Percentiles rank a stretch among this genome's conserved stretches.
These are phyloP conservation scores for Phytophthora kernoviae DNA, from an alignment of 352 stramenopile genomes.

Conservation along the genomic window DNA sequence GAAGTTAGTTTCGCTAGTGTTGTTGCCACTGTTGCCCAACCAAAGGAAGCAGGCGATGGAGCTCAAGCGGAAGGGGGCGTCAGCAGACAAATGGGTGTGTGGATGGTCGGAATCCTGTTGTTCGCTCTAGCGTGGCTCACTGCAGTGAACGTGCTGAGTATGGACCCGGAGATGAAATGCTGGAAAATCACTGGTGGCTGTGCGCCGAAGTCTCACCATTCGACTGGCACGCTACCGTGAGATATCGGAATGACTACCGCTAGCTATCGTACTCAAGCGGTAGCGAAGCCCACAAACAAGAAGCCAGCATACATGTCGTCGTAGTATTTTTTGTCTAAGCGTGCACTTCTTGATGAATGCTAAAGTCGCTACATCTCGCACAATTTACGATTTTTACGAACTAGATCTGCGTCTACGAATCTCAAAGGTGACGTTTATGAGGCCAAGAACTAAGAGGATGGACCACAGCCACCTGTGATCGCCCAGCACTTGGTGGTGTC, in stretches of 20 bases:
- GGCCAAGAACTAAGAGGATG: neutral
- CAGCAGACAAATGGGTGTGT: slow-evolving; percentile 40
- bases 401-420: too few species aligned
- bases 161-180: slow-evolving; percentile 64
- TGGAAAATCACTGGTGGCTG: slow-evolving; percentile 69
- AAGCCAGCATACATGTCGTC: too few species aligned
- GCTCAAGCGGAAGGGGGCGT: slow-evolving; percentile 42
- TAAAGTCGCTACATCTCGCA: too few species aligned
- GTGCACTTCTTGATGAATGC: too few species aligned
- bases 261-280: too few species aligned
- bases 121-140: slow-evolving; percentile 48
- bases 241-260: too few species aligned
- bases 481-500: slow-evolving; percentile 51
- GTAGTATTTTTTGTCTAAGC: too few species aligned
- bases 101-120: slow-evolving; percentile 44
- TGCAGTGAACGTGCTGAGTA: slow-evolving; percentile 58
- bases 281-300: too few species aligned
- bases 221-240: neutral
- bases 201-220: slow-evolving; percentile 20
- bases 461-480: slow-evolving; percentile 53
- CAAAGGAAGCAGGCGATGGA: slow-evolving; percentile 44
- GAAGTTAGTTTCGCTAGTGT: slow-evolving; percentile 57
- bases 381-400: too few species aligned
- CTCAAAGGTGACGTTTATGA: too few species aligned
- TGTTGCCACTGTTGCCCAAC: slow-evolving; percentile 50